A percentile compares a stretch with the other conserved stretches of the same genome.
Evolutionary conservation across 75 land plant species (phyloP).

Genomic region (Pinus tabuliformis): DNA sequence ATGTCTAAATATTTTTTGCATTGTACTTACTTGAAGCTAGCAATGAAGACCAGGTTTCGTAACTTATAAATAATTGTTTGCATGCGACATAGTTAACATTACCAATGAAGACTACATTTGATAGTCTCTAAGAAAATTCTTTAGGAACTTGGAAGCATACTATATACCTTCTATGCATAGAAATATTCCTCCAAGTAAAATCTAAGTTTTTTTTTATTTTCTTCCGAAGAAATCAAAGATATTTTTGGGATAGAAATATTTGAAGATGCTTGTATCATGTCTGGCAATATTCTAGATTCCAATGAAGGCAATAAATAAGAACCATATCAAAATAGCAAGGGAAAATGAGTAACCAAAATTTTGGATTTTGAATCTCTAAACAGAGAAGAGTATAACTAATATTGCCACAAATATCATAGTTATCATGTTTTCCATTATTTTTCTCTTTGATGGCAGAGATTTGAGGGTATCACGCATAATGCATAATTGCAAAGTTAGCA

Average conservation of each 20-base stretch:
- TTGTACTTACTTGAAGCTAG: too few species aligned
- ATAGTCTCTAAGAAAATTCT: too few species aligned
- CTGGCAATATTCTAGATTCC: not conserved
- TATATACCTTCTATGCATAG: too few species aligned
- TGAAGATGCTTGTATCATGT: constrained; percentile 30
- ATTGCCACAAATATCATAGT: constrained; percentile 27
- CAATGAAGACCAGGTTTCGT: too few species aligned
- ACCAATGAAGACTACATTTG: too few species aligned
- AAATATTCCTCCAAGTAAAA: too few species aligned
- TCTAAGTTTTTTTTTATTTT: too few species aligned
- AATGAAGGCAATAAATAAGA: constrained; percentile 5
- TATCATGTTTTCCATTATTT: constrained; percentile 39
- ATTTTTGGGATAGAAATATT: constrained; percentile 38
- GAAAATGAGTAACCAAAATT: constrained; percentile 50
- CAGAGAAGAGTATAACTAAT: constrained; percentile 23
- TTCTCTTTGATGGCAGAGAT: constrained; percentile 51
- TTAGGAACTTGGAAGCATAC: too few species aligned
- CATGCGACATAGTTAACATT: too few species aligned
- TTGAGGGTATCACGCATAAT: constrained; percentile 42
- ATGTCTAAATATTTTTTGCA: too few species aligned
- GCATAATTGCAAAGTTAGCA: not conserved
- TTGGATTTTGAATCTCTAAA: constrained; percentile 45
- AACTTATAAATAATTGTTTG: too few species aligned
- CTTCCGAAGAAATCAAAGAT: constrained; percentile 16
- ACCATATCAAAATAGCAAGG: constrained; percentile 37